A percentile compares a stretch with the other conserved stretches of the same genome.
Evolutionary conservation across 768 basidiomycete species (phyloP).

Genomic region (Candolleomyces aberdarensis): DNA sequence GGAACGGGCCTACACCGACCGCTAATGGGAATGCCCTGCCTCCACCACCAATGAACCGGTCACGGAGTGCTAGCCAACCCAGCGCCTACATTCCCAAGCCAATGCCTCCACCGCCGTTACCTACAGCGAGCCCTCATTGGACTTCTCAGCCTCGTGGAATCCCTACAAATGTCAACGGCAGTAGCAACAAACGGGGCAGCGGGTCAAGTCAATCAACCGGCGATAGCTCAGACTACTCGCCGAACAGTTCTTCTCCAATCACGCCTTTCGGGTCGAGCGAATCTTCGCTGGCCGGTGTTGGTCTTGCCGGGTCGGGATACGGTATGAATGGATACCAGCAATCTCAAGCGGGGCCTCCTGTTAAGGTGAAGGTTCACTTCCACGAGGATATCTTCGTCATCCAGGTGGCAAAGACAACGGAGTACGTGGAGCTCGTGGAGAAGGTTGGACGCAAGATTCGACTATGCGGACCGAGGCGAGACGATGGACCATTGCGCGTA

Average conservation of each 20-base stretch:
- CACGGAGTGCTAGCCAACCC: conserved; percentile 79
- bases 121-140: conserved; percentile 37
- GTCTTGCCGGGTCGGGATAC: conserved; percentile 18
- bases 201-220: conserved; percentile 82
- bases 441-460: conserved; percentile 92
- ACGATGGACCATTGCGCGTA: conserved; percentile 78
- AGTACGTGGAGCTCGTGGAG: conserved; percentile 82
- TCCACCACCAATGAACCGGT: conserved; percentile 46
- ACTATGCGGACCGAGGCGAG: conserved; percentile 78
- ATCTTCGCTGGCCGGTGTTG: conserved; percentile 61
- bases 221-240: conserved; percentile 81
- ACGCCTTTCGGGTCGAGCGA: conserved; percentile 91
- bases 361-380: conserved; percentile 94
- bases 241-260: conserved; percentile 81
- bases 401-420: conserved; percentile 76
- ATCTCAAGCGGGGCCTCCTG: conserved; percentile 34
- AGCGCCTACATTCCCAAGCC: conserved; percentile 60
- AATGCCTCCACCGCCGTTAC: conserved; percentile 54
- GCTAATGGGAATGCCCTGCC: conserved; percentile 19
- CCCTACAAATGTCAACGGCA: conserved; percentile 36
- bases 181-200: conserved; percentile 66
- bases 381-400: conserved; percentile 95
- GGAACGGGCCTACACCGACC: conserved; percentile 5
- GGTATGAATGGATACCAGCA: conserved; percentile 11
- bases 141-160: conserved; percentile 17